phyloP scores from a whole-genome alignment of 495 filamentous ascomycete genomes.

The Lepidopterella palustris region DNA sequence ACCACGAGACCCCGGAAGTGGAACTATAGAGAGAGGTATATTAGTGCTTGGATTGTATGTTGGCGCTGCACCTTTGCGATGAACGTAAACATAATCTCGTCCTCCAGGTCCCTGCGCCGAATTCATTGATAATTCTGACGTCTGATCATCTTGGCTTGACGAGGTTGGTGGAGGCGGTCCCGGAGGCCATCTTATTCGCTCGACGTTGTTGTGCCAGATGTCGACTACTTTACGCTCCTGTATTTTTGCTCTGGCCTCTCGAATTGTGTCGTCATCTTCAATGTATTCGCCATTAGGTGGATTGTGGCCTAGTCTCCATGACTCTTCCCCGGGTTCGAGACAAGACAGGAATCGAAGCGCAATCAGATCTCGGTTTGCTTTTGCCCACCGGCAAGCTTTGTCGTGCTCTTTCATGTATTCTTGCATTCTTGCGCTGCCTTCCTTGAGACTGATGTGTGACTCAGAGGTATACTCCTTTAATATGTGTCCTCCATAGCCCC shows the following conservation, averaged over 20 bases:
- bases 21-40: slow-evolving; percentile 28
- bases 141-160: not conserved
- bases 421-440: slow-evolving; percentile 16
- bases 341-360: slow-evolving; percentile 36
- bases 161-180: not conserved
- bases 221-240: slow-evolving; percentile 35
- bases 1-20: slow-evolving; percentile 37
- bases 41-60: slow-evolving; percentile 16
- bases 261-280: slow-evolving; percentile 2
- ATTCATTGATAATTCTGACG: not conserved
- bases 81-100: slow-evolving; percentile 30
- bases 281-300: not conserved
- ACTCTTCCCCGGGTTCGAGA: slow-evolving; percentile 30
- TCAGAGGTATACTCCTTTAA: slow-evolving; percentile 30
- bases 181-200: slow-evolving; percentile 32
- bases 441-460: slow-evolving; percentile 18
- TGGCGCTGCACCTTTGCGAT: slow-evolving; percentile 41
- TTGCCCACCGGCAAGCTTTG: slow-evolving; percentile 36
- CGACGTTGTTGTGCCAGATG: slow-evolving; percentile 39
- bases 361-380: slow-evolving; percentile 36
- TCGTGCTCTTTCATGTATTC: slow-evolving; percentile 35
- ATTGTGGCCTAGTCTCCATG: slow-evolving; percentile 25
- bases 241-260: slow-evolving; percentile 15
- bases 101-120: not conserved
- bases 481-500: slow-evolving; percentile 39